Evolutionary conservation across 2,329 filamentous ascomycete genomes (phyloP), one percentile per base, ranked within the genome.

Genomic region (Cadophora luteo-olivacea): DNA sequence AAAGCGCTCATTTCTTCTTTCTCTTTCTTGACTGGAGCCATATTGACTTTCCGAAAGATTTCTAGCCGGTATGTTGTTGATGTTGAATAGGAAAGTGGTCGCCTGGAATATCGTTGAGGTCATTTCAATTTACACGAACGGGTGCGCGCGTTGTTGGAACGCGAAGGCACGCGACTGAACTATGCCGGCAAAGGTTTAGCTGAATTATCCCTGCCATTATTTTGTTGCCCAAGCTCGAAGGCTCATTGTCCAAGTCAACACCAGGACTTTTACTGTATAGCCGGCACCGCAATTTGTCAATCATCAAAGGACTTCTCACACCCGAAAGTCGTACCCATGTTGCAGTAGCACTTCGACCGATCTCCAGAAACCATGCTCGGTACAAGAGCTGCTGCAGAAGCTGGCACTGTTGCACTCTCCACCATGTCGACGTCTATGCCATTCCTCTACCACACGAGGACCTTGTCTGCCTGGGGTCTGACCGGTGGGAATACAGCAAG

Each of bases 361-460:
- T 32, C 36, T 24, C 12, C 36, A 29, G 11, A 9, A 60, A 54
- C 16, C 9, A 68, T 64, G 61, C 52, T 68, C 33, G 52, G 61
- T 24, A 36, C 66, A 24, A 64, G 52, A 60, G 33, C 41, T 33
- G 45, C 49, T 14, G 45, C 41, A 55, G 54, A 64, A 45, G 55
- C 54, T 54, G 29, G 51, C 55, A n/a, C 65, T n/a, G 32, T 33
- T 29, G 49, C 49, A 5, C 3, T 63, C 7, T 58, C 52, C 22
- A 57, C 16, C 19, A 57, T 67, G 60, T 65, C 68, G 51, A 69
- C 68, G 19, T n/a, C 64, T 52, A 54, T 66, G 61, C 67, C 67
- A 60, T 93, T 93, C 67, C 83, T 94, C 7, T 93, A 93, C 76
- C 89, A 92, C 72, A 93, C 91, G 5, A 82, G 85, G 68, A 92